Evolutionary conservation across 345 rosid genomes (phyloP).

Genomic region (Gossypium stocksii): DNA sequence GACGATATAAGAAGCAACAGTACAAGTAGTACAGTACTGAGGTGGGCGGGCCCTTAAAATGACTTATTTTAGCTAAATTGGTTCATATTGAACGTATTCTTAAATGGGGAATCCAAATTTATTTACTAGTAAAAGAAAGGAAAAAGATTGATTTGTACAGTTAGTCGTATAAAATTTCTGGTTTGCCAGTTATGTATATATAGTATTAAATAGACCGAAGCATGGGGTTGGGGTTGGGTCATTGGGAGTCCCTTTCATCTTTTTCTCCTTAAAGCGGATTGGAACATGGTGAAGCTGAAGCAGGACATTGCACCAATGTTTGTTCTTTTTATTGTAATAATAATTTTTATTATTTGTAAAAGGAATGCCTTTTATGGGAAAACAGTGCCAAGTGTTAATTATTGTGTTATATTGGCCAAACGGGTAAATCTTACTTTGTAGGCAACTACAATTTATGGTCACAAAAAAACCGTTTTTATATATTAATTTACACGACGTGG

Average conservation of each 20-base stretch:
- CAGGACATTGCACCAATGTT: neutral
- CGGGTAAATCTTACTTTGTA: neutral
- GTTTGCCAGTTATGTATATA: neutral
- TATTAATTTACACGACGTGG: too few relatives aligned
- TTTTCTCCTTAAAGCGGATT: neutral
- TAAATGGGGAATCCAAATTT: neutral
- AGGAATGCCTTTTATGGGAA: neutral
- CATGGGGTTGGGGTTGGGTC: neutral
- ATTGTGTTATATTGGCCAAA: neutral
- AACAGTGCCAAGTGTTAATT: neutral
- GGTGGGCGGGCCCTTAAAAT: too few relatives aligned
- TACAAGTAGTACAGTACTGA: too few relatives aligned
- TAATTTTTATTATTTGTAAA: neutral
- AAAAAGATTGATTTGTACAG: neutral
- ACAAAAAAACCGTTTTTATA: too few relatives aligned
- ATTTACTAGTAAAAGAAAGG: neutral
- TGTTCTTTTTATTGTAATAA: neutral
- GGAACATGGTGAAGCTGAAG: neutral
- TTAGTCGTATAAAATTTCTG: neutral
- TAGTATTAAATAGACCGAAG: too few relatives aligned
- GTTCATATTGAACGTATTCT: neutral
- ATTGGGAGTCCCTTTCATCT: neutral
- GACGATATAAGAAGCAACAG: too few relatives aligned
- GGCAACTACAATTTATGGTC: neutral
- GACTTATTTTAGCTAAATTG: neutral